phyloP scores from a whole-genome alignment of 1,284 basidiomycete species.

The Pseudozyma tsukubaensis region DNA sequence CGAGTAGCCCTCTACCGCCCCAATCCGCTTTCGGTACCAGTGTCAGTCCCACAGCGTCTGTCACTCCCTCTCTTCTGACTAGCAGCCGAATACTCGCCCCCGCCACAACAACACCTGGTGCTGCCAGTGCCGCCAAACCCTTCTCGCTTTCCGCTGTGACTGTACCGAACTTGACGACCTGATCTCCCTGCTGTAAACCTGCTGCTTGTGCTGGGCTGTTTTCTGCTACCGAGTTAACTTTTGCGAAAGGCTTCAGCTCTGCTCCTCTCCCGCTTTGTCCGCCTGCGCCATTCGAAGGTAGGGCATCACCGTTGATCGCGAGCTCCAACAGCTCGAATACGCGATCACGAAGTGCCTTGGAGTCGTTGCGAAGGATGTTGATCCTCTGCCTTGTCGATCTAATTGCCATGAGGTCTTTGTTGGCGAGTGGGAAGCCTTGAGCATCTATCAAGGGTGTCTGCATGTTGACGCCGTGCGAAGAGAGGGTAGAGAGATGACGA shows the following conservation, averaged over 20 bases:
- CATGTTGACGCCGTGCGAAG: conserved; percentile 44
- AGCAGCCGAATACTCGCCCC: conserved; percentile 21
- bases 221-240: conserved; percentile 47
- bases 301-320: conserved; percentile 41
- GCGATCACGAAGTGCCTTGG: conserved; percentile 36
- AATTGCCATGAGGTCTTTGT: conserved; percentile 56
- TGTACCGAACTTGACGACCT: conserved; percentile 36
- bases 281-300: not conserved
- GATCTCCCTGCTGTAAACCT: conserved; percentile 39
- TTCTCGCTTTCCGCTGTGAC: conserved; percentile 20
- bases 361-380: conserved; percentile 54
- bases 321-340: conserved; percentile 45
- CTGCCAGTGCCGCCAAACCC: conserved; percentile 33
- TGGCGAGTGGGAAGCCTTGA: conserved; percentile 55
- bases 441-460: conserved; percentile 47
- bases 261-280: not conserved
- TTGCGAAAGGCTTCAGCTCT: conserved; percentile 29
- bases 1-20: conserved; percentile 56
- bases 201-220: conserved; percentile 47
- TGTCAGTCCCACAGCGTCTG: conserved; percentile 5
- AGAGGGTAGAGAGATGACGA: conserved; percentile 30
- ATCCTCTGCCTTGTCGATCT: conserved; percentile 49
- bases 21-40: conserved; percentile 37
- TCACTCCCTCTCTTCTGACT: conserved; percentile 5
- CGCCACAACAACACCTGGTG: conserved; percentile 38